Conservation (phyloP, 257 asterid genomes). For the Eucommia ulmoides region DNA sequence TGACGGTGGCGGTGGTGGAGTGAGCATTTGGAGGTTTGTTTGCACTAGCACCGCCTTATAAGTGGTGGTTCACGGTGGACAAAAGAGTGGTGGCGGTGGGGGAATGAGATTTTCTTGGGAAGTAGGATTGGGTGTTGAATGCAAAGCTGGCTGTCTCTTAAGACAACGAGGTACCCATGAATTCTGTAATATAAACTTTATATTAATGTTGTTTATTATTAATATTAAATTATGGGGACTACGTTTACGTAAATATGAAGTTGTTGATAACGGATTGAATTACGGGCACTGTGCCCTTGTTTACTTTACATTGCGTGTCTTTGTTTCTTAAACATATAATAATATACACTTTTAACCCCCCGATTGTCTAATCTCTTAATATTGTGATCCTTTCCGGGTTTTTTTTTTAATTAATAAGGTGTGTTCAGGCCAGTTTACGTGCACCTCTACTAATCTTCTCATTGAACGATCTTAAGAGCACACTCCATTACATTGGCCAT, state of each 20-base stretch:
- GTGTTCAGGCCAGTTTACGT: no score
- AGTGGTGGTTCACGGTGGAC: neutral
- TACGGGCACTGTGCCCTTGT: conserved; percentile 6
- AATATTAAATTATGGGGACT: no score
- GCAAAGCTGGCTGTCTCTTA: neutral
- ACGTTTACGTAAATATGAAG: conserved; percentile 26
- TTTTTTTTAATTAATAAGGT: no score
- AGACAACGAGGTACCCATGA: no score
- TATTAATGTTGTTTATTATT: no score
- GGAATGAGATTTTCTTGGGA: conserved; percentile 1
- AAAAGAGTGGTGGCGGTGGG: conserved; percentile 4
- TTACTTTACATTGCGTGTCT: conserved; percentile 5
- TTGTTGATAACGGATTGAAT: conserved; percentile 8
- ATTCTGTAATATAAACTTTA: no score
- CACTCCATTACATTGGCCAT: no score
- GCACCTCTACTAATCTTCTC: no score
- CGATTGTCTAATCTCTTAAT: no score
- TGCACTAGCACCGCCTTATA: neutral
- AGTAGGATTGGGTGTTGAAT: conserved; percentile 1
- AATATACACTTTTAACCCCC: no score
- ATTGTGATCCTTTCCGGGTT: no score
- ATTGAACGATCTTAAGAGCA: no score
- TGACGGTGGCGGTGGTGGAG: conserved; percentile 6
- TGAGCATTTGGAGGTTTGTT: neutral
- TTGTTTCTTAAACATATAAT: neutral